Evolutionary conservation across 2,329 filamentous ascomycete species (phyloP).

Genomic region (Trichoderma sp.): DNA sequence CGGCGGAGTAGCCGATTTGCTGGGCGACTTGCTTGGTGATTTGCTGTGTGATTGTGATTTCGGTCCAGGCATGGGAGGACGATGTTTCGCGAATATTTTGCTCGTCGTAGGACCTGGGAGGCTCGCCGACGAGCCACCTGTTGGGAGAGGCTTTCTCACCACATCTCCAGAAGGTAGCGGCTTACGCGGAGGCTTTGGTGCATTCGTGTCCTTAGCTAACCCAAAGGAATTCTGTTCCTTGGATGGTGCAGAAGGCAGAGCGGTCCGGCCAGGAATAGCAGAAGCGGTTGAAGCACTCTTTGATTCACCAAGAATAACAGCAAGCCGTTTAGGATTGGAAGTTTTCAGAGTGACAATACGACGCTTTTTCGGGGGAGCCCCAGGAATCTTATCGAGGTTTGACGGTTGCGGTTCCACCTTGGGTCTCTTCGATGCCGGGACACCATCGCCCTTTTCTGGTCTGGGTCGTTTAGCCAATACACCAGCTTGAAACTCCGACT

Average conservation of each 20-base stretch:
- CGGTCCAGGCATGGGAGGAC: slow-evolving; percentile 25
- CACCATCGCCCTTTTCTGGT: slow-evolving; percentile 38
- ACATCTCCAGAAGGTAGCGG: slow-evolving; percentile 25
- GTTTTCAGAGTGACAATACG: slow-evolving; percentile 40
- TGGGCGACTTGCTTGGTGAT: slow-evolving; percentile 14
- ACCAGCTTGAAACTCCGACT: slow-evolving; percentile 10
- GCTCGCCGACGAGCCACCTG: slow-evolving; percentile 28
- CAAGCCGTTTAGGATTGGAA: slow-evolving; percentile 35
- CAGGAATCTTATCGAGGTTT: slow-evolving; percentile 21
- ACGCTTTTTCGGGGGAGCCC: slow-evolving; percentile 29
- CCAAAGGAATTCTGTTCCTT: slow-evolving; percentile 29
- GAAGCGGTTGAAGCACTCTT: slow-evolving; percentile 21
- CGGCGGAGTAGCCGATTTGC: slow-evolving; percentile 28
- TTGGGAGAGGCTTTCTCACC: slow-evolving; percentile 36
- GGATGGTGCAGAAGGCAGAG: slow-evolving; percentile 33
- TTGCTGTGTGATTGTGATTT: slow-evolving; percentile 20
- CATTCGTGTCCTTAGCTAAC: slow-evolving; percentile 31
- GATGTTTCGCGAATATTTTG: slow-evolving; percentile 30
- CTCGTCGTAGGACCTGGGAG: slow-evolving; percentile 27
- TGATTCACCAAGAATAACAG: slow-evolving; percentile 34
- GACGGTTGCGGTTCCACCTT: slow-evolving; percentile 34
- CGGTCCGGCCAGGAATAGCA: slow-evolving; percentile 29
- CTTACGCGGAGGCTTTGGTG: slow-evolving; percentile 37
- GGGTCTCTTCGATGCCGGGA: slow-evolving; percentile 40
- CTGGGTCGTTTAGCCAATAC: slow-evolving; percentile 36